Percentiles rank a stretch among this genome's conserved stretches.
phyloP scores from a whole-genome alignment of 305 asterid genomes.

The Vinca major region DNA sequence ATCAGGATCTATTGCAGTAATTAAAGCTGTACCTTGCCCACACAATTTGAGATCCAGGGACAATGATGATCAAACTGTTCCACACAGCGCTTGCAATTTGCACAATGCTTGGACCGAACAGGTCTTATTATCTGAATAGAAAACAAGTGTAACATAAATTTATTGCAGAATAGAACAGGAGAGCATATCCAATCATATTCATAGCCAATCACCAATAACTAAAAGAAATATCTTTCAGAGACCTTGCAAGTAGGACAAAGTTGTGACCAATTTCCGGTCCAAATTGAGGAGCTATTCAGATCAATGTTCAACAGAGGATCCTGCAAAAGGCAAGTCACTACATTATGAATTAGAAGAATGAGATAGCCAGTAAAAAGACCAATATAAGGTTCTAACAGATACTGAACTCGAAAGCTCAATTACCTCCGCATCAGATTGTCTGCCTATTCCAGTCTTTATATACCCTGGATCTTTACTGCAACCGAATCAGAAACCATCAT shows the following conservation, averaged over 20 bases:
- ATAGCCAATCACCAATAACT: conserved; percentile 6
- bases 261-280: conserved; percentile 96
- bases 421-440: conserved; percentile 64
- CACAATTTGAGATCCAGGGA: conserved; percentile 98
- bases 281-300: conserved; percentile 44
- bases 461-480: conserved; percentile 94
- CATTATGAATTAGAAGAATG: not conserved
- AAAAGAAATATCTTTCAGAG: conserved; percentile 16
- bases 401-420: conserved; percentile 13
- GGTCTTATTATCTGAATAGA: conserved; percentile 70
- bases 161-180: not conserved
- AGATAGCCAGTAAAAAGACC: conserved; percentile 8
- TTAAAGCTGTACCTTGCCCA: conserved; percentile 63
- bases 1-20: conserved; percentile 8
- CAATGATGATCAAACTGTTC: conserved; percentile 99
- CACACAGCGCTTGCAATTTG: conserved; percentile 78
- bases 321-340: conserved; percentile 33
- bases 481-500: conserved; percentile 26
- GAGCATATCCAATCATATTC: conserved; percentile 6
- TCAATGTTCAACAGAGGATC: conserved; percentile 75
- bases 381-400: conserved; percentile 7
- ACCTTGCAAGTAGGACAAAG: conserved; percentile 99
- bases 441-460: conserved; percentile 32
- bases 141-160: conserved; percentile 3
- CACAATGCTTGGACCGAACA: conserved; percentile 95